Evolutionary conservation across 306 rosid species (phyloP).

Genomic region (Fagus crenata): DNA sequence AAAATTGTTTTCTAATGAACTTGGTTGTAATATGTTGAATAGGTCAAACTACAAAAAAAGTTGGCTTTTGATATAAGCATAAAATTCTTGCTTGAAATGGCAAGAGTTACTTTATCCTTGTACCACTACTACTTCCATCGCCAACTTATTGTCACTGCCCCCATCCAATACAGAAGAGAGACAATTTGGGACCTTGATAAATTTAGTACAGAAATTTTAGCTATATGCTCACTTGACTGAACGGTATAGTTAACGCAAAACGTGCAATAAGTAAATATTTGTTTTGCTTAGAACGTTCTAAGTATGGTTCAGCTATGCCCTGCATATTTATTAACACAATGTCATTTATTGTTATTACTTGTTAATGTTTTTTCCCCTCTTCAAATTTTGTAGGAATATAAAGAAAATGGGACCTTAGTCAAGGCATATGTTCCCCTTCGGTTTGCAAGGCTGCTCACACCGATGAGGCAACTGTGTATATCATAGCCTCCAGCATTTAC

Average conservation of each 20-base stretch:
- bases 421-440: slow-evolving; percentile 93
- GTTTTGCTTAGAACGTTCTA: neutral
- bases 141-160: neutral
- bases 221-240: neutral
- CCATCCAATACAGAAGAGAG: neutral
- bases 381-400: slow-evolving; percentile 62
- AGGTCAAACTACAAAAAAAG: neutral
- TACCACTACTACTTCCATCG: neutral
- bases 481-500: slow-evolving; percentile 33
- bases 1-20: neutral
- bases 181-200: neutral
- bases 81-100: neutral
- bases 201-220: neutral
- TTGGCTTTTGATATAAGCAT: neutral
- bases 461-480: slow-evolving; percentile 76
- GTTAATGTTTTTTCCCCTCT: slow-evolving; percentile 8
- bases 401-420: slow-evolving; percentile 78
- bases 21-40: neutral
- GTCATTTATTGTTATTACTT: neutral
- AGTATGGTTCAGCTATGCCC: neutral
- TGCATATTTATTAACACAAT: neutral
- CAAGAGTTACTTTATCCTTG: slow-evolving; percentile 1
- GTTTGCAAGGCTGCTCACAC: slow-evolving; percentile 90
- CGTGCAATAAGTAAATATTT: neutral
- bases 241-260: neutral